Percentiles rank a stretch among this genome's conserved stretches.
Evolutionary conservation across 1,139 yeast species (phyloP).

Genomic region (Scheffersomyces cryptocercus): DNA sequence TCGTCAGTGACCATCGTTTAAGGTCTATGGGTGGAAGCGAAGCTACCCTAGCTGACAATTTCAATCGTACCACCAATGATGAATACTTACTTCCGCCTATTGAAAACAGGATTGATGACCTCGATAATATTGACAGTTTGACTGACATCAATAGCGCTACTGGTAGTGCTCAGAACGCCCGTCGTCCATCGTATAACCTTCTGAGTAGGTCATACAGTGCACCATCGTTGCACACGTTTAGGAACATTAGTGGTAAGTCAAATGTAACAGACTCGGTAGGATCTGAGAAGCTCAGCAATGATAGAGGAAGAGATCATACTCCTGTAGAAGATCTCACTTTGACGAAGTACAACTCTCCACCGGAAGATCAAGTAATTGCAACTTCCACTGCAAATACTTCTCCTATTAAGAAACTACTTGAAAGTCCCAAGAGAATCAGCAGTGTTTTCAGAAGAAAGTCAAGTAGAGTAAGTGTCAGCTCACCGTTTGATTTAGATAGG

Average conservation of each 20-base stretch:
- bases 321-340: constrained; percentile 7
- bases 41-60: too few species aligned
- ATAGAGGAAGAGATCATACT: background rate
- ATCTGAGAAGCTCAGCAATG: too few species aligned
- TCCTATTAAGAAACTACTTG: constrained; percentile 37
- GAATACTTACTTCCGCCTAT: constrained; percentile 22
- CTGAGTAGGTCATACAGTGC: constrained; percentile 39
- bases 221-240: constrained; percentile 43
- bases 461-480: constrained; percentile 8
- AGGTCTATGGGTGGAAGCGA: background rate
- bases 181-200: constrained; percentile 14
- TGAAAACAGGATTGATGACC: constrained; percentile 12
- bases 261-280: background rate
- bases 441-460: constrained; percentile 27
- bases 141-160: constrained; percentile 22
- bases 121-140: constrained; percentile 29
- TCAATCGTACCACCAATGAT: background rate
- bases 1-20: constrained; percentile 14
- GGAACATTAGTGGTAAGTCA: constrained; percentile 13
- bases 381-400: constrained; percentile 18
- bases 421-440: constrained; percentile 35
- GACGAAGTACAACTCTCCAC: constrained; percentile 4
- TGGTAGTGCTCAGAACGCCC: constrained; percentile 3
- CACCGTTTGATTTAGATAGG: constrained; percentile 16
- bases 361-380: background rate